Conservation (phyloP, 2,329 filamentous ascomycete species). For the Epichloe gansuensis region DNA sequence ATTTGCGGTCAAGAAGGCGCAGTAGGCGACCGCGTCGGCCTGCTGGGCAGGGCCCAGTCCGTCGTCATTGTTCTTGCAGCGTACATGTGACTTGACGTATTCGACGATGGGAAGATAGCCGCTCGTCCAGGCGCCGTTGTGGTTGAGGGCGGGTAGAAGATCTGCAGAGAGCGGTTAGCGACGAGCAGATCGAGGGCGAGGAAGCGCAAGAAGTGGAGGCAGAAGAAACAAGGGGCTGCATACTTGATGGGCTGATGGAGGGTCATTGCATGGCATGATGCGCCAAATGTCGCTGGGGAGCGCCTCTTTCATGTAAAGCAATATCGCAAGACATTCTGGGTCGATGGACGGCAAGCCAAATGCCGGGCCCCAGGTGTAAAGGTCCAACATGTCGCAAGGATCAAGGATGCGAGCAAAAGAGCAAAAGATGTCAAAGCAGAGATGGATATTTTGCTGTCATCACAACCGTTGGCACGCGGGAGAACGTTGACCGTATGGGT, state of each 20-base stretch:
- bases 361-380: constrained; percentile 84
- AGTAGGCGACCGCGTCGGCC: constrained; percentile 40
- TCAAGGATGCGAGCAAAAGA: not conserved
- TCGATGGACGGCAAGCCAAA: constrained; percentile 86
- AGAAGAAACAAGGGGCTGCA: constrained; percentile 14
- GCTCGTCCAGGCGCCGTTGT: constrained; percentile 40
- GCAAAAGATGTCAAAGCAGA: not conserved
- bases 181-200: not conserved
- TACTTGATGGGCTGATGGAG: constrained; percentile 58
- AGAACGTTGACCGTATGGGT: not conserved
- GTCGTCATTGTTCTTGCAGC: constrained; percentile 26
- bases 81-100: constrained; percentile 26
- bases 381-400: constrained; percentile 35
- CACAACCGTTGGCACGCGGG: not conserved
- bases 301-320: constrained; percentile 60
- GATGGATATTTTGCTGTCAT: not conserved
- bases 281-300: constrained; percentile 51
- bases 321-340: constrained; percentile 73
- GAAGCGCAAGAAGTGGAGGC: not conserved
- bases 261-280: constrained; percentile 62
- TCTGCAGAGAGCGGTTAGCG: constrained; percentile 26
- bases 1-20: constrained; percentile 60
- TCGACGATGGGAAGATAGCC: constrained; percentile 50
- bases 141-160: constrained; percentile 41
- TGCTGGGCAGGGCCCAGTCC: constrained; percentile 25